Evolutionary conservation across 2,329 filamentous ascomycete species (phyloP), one percentile per base, ranked within the genome.

Genomic region (Conoideocrella luteorostrata): DNA sequence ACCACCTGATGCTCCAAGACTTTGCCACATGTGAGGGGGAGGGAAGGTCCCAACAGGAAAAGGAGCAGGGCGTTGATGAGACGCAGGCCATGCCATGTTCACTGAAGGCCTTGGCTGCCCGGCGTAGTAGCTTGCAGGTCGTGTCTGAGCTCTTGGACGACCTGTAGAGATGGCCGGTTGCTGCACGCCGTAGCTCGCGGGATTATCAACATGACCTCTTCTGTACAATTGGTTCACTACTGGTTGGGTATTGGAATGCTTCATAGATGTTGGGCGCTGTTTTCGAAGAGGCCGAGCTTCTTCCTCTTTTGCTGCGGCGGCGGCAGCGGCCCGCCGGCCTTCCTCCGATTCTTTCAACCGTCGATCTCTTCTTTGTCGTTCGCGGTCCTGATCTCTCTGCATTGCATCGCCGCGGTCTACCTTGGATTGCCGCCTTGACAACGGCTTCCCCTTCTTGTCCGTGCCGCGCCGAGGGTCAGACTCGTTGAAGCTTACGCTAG

Each of bases 401-500:
- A 46, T 24, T 10, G 44, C 28, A 26, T 50, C 52, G 26, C 45
- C 57, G 28, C 47, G 46, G 5, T 60, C 55, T 24, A 46, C 46
- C 29, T 50, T 49, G 12, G 48, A 35, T 9, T 48, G 47, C 6
- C 55, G 54, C n/a, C 52, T 48, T 17, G 50, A 24, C 12, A 24
- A n/a, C 4, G 49, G 51, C 21, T 58, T 58, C 11, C 49, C 53
- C 10, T 62, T 53, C 26, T 53, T 52, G 30, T 59, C 60, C 17
- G 54, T 48, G 4, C 65, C 62, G 23, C 68, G 58, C 13, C 67
- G 71, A 32, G 69, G 62, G 52, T 74, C 67, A 39, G 70, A 68
- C 52, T 71, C 70, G 48, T 71, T 69, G 50, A 65, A 50, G 26
- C 49, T 58, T 42, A 61, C 54, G 36, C 51, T 49, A 11, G 56